These are phyloP conservation scores for Malus fusca DNA, from an alignment of 306 rosid genomes.

Conservation along the genomic window DNA sequence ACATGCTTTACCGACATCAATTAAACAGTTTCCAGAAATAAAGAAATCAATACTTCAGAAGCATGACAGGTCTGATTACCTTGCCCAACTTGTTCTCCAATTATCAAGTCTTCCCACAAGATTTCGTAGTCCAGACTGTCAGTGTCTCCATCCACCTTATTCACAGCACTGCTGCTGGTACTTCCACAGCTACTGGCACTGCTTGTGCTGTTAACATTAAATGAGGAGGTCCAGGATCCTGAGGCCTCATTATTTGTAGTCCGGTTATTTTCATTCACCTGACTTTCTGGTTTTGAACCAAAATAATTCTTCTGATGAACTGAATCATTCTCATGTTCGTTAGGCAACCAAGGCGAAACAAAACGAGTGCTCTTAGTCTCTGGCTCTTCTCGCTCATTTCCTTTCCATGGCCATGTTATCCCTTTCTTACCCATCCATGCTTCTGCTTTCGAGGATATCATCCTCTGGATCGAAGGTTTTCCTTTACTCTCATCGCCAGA, in stretches of 20 bases:
- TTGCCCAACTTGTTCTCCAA: conserved; percentile 95
- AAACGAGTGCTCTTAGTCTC: conserved; percentile 40
- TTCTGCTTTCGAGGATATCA: conserved; percentile 66
- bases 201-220: conserved; percentile 85
- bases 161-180: conserved; percentile 65
- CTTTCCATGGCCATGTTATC: conserved; percentile 87
- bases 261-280: conserved; percentile 45
- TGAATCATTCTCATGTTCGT: conserved; percentile 61
- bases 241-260: conserved; percentile 57
- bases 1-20: not conserved
- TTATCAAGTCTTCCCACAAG: conserved; percentile 89
- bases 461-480: conserved; percentile 56
- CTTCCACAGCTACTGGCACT: conserved; percentile 98
- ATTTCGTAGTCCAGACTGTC: conserved; percentile 96
- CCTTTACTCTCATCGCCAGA: conserved; percentile 66
- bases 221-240: conserved; percentile 68
- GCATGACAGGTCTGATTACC: conserved; percentile 38
- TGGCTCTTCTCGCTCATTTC: conserved; percentile 54
- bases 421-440: conserved; percentile 87
- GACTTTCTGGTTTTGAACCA: conserved; percentile 45
- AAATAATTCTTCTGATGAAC: conserved; percentile 34
- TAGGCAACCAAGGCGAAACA: conserved; percentile 54
- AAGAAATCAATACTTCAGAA: conserved; percentile 12
- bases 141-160: conserved; percentile 66
- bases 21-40: not conserved